Percentiles rank a stretch among this genome's conserved stretches.
Conservation (phyloP, 1,284 basidiomycete genomes). For the Blastosporella zonata region DNA sequence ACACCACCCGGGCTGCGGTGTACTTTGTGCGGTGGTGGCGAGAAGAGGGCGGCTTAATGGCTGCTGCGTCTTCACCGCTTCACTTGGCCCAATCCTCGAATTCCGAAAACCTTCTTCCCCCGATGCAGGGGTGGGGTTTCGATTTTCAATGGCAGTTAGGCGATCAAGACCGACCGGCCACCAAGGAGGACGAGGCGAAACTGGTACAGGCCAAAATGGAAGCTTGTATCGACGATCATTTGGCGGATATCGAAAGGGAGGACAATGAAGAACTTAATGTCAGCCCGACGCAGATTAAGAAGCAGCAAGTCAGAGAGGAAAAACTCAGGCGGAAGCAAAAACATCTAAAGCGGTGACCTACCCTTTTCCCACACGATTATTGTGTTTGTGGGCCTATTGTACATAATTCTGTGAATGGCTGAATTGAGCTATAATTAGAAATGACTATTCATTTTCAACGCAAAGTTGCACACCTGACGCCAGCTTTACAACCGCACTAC, state of each 20-base stretch:
- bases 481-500: too few species aligned
- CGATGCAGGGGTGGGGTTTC: conserved; percentile 69
- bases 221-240: conserved; percentile 55
- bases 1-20: conserved; percentile 68
- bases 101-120: conserved; percentile 5
- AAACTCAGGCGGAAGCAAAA: conserved; percentile 37
- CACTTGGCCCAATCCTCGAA: conserved; percentile 23
- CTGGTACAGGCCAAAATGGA: conserved; percentile 68
- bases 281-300: conserved; percentile 71
- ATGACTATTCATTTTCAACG: too few species aligned
- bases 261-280: conserved; percentile 53
- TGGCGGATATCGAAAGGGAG: conserved; percentile 41
- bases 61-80: conserved; percentile 42
- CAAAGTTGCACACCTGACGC: background rate
- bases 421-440: too few species aligned
- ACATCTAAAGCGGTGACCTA: conserved; percentile 20
- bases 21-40: conserved; percentile 88
- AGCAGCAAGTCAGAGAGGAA: conserved; percentile 51
- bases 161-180: conserved; percentile 27
- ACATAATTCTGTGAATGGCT: too few species aligned
- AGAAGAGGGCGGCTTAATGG: conserved; percentile 60
- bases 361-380: background rate
- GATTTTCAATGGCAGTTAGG: conserved; percentile 69
- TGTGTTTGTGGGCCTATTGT: background rate
- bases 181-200: conserved; percentile 10